Conservation (phyloP, 305 asterid genomes). For the Salvia sclarea region DNA sequence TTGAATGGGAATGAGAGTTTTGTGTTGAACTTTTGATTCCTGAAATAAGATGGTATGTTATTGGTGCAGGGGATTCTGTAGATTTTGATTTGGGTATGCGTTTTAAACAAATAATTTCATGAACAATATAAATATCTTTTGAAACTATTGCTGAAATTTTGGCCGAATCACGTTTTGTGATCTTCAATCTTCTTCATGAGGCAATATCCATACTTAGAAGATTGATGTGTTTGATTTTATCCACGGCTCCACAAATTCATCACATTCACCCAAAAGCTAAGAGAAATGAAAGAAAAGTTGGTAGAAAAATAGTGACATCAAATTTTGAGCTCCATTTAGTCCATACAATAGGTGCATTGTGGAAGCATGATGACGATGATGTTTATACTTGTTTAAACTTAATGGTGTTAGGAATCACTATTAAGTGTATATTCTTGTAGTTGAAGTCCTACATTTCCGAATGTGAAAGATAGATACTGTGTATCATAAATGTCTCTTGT, state of each 20-base stretch:
- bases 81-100: slow-evolving; percentile 2
- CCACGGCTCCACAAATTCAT: neutral
- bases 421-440: slow-evolving; percentile 22
- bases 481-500: neutral
- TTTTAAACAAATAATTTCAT: neutral
- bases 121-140: neutral
- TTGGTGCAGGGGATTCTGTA: slow-evolving; percentile 11
- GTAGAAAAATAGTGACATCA: neutral
- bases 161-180: neutral
- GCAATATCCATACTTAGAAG: neutral
- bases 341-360: neutral
- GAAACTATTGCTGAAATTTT: slow-evolving; percentile 14
- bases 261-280: neutral
- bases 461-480: slow-evolving; percentile 15
- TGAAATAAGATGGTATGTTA: slow-evolving; percentile 47
- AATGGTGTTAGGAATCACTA: neutral
- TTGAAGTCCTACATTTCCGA: slow-evolving; percentile 15
- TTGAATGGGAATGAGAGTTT: slow-evolving; percentile 17
- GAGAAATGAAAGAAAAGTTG: neutral
- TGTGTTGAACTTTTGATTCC: slow-evolving; percentile 21
- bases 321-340: neutral
- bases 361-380: slow-evolving; percentile 7
- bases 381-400: neutral
- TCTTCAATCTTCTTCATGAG: slow-evolving; percentile 2
- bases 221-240: neutral